Evolutionary conservation across 257 asterid species (phyloP).

Genomic region (Fraxinus pennsylvanica): DNA sequence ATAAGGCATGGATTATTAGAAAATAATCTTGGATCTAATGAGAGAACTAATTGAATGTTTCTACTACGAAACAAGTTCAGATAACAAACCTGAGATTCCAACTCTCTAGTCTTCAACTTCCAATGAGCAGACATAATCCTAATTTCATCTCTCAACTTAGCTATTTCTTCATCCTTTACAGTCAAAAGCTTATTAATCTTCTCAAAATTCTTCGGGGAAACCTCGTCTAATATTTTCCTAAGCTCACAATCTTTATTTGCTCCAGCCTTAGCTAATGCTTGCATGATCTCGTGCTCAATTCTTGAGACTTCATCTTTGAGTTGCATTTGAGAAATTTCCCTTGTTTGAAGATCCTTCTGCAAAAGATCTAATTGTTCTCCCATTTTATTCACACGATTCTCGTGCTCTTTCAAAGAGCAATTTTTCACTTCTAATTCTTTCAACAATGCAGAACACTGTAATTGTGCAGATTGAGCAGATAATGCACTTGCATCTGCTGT

Average conservation of each 20-base stretch:
- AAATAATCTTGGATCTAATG: background rate
- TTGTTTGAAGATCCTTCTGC: slow-evolving; percentile 70
- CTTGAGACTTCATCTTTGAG: slow-evolving; percentile 81
- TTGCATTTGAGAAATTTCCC: slow-evolving; percentile 80
- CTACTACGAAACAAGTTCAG: background rate
- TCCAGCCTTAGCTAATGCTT: slow-evolving; percentile 69
- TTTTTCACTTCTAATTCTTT: slow-evolving; percentile 74
- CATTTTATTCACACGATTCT: slow-evolving; percentile 57
- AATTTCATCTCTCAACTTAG: slow-evolving; percentile 72
- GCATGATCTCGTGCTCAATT: slow-evolving; percentile 80
- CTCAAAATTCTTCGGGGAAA: slow-evolving; percentile 64
- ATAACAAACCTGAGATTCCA: slow-evolving; percentile 73
- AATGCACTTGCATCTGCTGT: slow-evolving; percentile 81
- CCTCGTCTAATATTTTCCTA: slow-evolving; percentile 66
- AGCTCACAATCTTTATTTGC: slow-evolving; percentile 67
- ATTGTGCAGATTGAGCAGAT: slow-evolving; percentile 79
- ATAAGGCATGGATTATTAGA: background rate
- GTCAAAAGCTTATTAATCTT: slow-evolving; percentile 64
- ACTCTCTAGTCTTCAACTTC: slow-evolving; percentile 77
- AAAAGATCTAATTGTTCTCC: slow-evolving; percentile 79
- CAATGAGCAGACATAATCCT: slow-evolving; percentile 87
- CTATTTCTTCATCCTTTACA: slow-evolving; percentile 76
- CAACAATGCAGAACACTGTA: slow-evolving; percentile 64
- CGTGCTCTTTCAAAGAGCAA: slow-evolving; percentile 66
- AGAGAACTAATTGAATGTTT: background rate